Conservation (phyloP, 2,329 filamentous ascomycete genomes). For the Monosporascus cannonballus region DNA sequence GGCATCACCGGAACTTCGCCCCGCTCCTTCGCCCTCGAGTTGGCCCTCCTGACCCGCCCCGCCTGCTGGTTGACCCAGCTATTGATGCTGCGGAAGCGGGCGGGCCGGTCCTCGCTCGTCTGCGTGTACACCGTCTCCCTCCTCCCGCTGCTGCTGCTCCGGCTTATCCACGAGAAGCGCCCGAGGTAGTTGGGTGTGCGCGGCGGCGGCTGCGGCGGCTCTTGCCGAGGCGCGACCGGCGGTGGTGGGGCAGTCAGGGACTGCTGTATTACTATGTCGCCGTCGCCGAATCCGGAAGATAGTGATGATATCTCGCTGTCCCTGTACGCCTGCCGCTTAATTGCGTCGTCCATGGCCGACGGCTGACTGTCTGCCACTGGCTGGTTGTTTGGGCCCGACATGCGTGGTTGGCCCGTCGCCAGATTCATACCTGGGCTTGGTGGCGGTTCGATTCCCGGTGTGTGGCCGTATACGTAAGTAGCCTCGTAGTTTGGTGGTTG, state of each 20-base stretch:
- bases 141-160: slow-evolving; percentile 10
- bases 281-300: slow-evolving; percentile 60
- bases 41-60: slow-evolving; percentile 43
- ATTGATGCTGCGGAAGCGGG: slow-evolving; percentile 51
- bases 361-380: slow-evolving; percentile 31
- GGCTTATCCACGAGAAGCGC: slow-evolving; percentile 32
- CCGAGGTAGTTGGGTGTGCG: slow-evolving; percentile 11
- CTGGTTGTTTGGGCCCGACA: slow-evolving; percentile 32
- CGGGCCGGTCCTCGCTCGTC: slow-evolving; percentile 46
- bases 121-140: slow-evolving; percentile 49
- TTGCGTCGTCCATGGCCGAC: slow-evolving; percentile 29
- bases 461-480: slow-evolving; percentile 15
- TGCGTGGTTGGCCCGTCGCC: slow-evolving; percentile 27
- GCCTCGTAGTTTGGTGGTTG: slow-evolving; percentile 9
- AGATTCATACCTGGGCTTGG: slow-evolving; percentile 18
- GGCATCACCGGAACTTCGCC: slow-evolving; percentile 21
- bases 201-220: slow-evolving; percentile 1
- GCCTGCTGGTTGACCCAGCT: slow-evolving; percentile 63
- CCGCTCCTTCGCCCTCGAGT: slow-evolving; percentile 29
- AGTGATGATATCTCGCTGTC: slow-evolving; percentile 52
- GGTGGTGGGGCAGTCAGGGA: slow-evolving; percentile 10
- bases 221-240: slow-evolving; percentile 2
- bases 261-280: slow-evolving; percentile 45
- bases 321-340: slow-evolving; percentile 31
- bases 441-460: slow-evolving; percentile 20